A percentile compares a stretch with the other conserved stretches of the same genome.
phyloP scores from a whole-genome alignment of 257 asterid genomes.

The Primulina tabacum region DNA sequence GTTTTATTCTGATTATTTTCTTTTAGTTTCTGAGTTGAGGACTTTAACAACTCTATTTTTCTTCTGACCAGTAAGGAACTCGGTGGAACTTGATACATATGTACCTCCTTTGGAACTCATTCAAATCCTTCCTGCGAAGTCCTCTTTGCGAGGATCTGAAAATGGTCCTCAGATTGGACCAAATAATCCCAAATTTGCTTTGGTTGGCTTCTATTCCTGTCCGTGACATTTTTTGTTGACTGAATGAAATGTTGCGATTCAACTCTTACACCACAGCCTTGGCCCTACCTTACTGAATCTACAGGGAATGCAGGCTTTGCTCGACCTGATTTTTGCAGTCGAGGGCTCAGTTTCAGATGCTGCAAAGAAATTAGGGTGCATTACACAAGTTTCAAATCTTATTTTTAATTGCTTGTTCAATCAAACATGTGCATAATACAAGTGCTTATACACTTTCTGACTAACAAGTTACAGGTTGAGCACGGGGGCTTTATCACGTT shows the following conservation, averaged over 20 bases:
- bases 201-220: constrained; percentile 45
- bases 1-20: constrained; percentile 6
- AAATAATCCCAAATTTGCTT: constrained; percentile 70
- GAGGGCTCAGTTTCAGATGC: constrained; percentile 88
- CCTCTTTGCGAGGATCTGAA: constrained; percentile 63
- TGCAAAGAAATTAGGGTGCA: constrained; percentile 81
- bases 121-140: constrained; percentile 82
- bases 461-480: constrained; percentile 55
- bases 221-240: constrained; percentile 9
- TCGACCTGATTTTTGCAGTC: constrained; percentile 76
- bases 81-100: constrained; percentile 70
- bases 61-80: constrained; percentile 64
- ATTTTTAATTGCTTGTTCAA: constrained; percentile 13
- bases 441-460: constrained; percentile 13
- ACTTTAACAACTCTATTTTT: constrained; percentile 16
- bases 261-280: constrained; percentile 4
- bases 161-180: constrained; percentile 86
- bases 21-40: not conserved
- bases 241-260: constrained; percentile 6
- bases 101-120: constrained; percentile 83
- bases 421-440: constrained; percentile 15
- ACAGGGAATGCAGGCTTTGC: constrained; percentile 96
- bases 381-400: constrained; percentile 7
- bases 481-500: constrained; percentile 89
- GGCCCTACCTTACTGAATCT: constrained; percentile 15